These are phyloP conservation scores for Falciphora oryzae DNA, from an alignment of 2,329 filamentous ascomycete species.

Conservation along the genomic window DNA sequence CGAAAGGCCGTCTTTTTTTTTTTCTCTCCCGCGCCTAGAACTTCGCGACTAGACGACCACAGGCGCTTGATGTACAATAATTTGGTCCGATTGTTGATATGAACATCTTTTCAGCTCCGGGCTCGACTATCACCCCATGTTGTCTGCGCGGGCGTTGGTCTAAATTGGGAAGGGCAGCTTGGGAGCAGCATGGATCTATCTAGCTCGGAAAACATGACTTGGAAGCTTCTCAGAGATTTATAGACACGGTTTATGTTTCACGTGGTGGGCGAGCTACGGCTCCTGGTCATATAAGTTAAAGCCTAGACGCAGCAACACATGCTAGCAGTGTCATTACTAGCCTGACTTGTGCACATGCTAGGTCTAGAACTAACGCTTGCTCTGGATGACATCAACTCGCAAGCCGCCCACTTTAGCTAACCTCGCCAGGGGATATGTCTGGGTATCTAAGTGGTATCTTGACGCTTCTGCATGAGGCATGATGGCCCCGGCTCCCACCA, in stretches of 20 bases:
- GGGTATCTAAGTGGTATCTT: not conserved
- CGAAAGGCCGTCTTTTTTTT: not conserved
- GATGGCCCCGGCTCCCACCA: not conserved
- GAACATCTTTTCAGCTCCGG: not conserved
- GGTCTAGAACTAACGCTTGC: not conserved
- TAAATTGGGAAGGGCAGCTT: not conserved
- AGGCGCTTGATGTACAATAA: not conserved
- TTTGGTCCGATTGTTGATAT: not conserved
- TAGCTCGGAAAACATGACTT: not conserved
- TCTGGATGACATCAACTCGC: not conserved
- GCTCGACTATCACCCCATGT: not conserved
- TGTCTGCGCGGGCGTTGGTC: not conserved
- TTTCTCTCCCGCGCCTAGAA: not conserved
- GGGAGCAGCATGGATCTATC: not conserved
- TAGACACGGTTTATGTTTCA: not conserved
- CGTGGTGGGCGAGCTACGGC: not conserved
- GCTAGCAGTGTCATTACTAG: too few species aligned
- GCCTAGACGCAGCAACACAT: not conserved
- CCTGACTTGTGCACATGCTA: not conserved
- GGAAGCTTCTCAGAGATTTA: not conserved
- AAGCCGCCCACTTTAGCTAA: not conserved
- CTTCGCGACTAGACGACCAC: not conserved
- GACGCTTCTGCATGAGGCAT: not conserved
- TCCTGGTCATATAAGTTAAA: not conserved
- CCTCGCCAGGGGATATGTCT: not conserved